A percentile compares a stretch with the other conserved stretches of the same genome.
Conservation (phyloP, 495 filamentous ascomycete genomes). For the Bacidia gigantensis region DNA sequence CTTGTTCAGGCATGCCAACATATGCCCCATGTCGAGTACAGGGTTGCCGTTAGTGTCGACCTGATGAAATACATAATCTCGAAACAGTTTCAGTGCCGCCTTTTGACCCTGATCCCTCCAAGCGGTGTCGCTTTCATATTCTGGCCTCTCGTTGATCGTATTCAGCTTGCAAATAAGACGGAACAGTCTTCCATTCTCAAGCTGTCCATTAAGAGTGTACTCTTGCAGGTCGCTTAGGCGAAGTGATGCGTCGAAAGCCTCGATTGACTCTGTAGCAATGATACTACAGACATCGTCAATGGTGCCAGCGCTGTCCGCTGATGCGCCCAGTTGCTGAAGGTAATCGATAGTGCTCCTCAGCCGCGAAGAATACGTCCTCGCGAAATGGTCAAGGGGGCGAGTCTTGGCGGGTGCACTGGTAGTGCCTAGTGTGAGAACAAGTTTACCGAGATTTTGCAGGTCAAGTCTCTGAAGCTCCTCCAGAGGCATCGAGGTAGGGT, state of each 20-base stretch:
- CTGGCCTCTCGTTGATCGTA: slow-evolving; percentile 76
- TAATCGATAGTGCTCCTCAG: slow-evolving; percentile 63
- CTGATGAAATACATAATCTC: slow-evolving; percentile 94
- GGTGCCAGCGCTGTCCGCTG: slow-evolving; percentile 36
- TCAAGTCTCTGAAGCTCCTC: slow-evolving; percentile 77
- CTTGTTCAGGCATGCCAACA: slow-evolving; percentile 73
- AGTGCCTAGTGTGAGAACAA: slow-evolving; percentile 66
- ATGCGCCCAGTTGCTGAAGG: slow-evolving; percentile 47
- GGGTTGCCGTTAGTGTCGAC: slow-evolving; percentile 73
- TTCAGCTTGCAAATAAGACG: slow-evolving; percentile 74
- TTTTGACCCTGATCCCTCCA: slow-evolving; percentile 86
- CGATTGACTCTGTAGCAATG: slow-evolving; percentile 58
- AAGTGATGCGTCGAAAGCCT: slow-evolving; percentile 57
- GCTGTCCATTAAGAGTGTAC: slow-evolving; percentile 56
- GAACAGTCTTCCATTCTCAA: slow-evolving; percentile 81
- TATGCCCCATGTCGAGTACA: slow-evolving; percentile 70
- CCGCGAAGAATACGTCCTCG: slow-evolving; percentile 54
- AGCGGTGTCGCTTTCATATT: slow-evolving; percentile 54
- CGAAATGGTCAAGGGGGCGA: slow-evolving; percentile 57
- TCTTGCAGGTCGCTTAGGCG: slow-evolving; percentile 62
- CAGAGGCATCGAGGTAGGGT: slow-evolving; percentile 54
- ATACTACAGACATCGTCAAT: slow-evolving; percentile 65
- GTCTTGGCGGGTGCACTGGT: slow-evolving; percentile 41
- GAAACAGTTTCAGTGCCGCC: slow-evolving; percentile 85
- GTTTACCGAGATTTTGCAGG: slow-evolving; percentile 68